phyloP scores from a whole-genome alignment of 345 rosid genomes.

The Eucalyptus dawsonii region DNA sequence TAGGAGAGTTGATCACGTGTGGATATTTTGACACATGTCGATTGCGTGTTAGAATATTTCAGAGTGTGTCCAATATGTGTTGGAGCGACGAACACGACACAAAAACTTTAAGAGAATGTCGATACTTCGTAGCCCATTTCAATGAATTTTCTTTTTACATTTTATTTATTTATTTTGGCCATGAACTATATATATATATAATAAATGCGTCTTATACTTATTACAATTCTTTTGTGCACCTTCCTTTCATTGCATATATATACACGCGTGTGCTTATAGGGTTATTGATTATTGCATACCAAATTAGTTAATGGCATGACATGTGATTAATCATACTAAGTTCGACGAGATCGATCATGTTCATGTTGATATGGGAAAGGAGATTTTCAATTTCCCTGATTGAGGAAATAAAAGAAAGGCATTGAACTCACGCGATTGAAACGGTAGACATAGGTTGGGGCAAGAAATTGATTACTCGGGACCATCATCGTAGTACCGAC shows the following conservation, averaged over 20 bases:
- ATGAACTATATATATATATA: background rate
- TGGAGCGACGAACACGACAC: no score
- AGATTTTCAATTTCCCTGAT: background rate
- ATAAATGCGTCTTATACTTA: background rate
- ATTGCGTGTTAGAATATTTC: rapidly evolving
- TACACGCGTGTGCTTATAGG: no score
- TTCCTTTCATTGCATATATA: background rate
- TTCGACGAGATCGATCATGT: background rate
- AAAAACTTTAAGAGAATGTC: rapidly evolving
- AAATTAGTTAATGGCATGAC: no score
- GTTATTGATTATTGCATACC: background rate
- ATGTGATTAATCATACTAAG: background rate
- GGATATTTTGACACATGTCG: no score
- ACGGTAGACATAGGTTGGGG: background rate
- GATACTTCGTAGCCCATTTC: no score
- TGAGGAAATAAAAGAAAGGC: background rate
- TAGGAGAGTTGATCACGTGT: rapidly evolving
- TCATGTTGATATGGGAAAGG: background rate
- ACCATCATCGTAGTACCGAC: background rate
- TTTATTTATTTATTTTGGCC: background rate
- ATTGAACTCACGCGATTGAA: background rate
- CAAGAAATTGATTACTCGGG: background rate
- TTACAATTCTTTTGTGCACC: background rate
- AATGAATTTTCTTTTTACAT: background rate
- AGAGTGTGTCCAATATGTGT: no score